These are phyloP conservation scores for Mycena haematopus DNA, from an alignment of 768 basidiomycete genomes.

Conservation along the genomic window DNA sequence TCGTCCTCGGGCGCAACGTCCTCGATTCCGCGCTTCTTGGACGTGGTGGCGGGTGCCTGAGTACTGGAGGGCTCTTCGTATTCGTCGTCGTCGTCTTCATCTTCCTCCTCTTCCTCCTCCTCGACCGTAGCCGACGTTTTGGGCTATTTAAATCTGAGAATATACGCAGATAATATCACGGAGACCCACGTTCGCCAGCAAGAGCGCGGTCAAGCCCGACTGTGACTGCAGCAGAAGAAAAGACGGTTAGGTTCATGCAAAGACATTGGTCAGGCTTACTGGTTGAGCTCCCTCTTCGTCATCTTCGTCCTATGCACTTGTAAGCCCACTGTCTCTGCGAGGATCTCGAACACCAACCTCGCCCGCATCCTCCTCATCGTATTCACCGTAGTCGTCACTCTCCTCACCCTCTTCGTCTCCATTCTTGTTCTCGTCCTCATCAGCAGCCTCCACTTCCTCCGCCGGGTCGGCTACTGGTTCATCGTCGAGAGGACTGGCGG, in stretches of 20 bases:
- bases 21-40: constrained; percentile 45
- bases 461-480: not conserved
- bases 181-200: constrained; percentile 38
- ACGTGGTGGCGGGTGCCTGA: constrained; percentile 19
- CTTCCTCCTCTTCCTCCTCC: constrained; percentile 38
- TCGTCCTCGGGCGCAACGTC: constrained; percentile 38
- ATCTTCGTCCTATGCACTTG: constrained; percentile 6
- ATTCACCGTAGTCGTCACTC: constrained; percentile 9
- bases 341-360: not conserved
- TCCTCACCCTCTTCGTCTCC: constrained; percentile 13
- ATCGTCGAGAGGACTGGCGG: constrained; percentile 9
- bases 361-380: constrained; percentile 1
- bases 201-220: constrained; percentile 36
- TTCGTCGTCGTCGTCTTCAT: constrained; percentile 39
- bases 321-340: not conserved
- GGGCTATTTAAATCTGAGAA: constrained; percentile 31
- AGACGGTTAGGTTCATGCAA: constrained; percentile 1
- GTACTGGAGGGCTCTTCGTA: constrained; percentile 26
- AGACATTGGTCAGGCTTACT: constrained; percentile 11
- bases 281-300: constrained; percentile 25
- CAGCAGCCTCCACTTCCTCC: not conserved
- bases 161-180: not conserved
- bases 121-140: constrained; percentile 32
- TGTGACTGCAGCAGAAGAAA: constrained; percentile 20
- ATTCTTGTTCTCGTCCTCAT: not conserved